Evolutionary conservation across 1,284 basidiomycete genomes (phyloP), one percentile per base, ranked within the genome.

Genomic region (Boletus sp.): DNA sequence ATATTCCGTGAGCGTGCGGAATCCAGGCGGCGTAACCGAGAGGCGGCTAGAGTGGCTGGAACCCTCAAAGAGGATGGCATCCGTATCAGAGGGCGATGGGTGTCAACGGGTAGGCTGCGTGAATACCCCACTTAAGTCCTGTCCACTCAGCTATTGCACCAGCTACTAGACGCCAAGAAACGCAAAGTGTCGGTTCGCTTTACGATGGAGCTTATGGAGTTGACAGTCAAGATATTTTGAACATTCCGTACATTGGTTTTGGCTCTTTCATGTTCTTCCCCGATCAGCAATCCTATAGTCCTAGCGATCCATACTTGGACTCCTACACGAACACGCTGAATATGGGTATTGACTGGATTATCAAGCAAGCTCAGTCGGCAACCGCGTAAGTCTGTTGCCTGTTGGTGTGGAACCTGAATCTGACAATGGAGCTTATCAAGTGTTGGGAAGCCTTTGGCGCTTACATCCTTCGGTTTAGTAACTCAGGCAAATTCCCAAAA

Each of bases 181-280:
- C 52, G 5, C 55, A 52, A 33, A 62, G 57, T 26, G 55, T 74
- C 30, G 79, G 80, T 22, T 54, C 78, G 19, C 69, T 70, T 16
- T 81, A 77, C 50, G 77, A 84, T 58, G 83, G 84, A 2, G 71
- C 75, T 9, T 67, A 69, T 27, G 82, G 83, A 37, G 80, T 86
- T n/a, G 83, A 86, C 59, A 78, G 75, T 48, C 75, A 82, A 56
- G 84, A 86, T 54, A 81, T 86, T 46, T 55, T 74, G 47, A 77
- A 71, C 56, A 78, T 80, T 50, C 77, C 78, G 0, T 22, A 73
- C 13, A 77, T 85, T 52, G 75, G 72, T 17, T 83, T 81, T 53
- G 68, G 72, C 30, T 70, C 78, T 19, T 82, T 82, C 71, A 80
- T 78, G 52, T 56, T 84, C 14, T 83, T 85, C 72, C 83, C 84